Base-by-base conservation (phyloP, 139 green algal species). In the Coelastrella sp. region DNA sequence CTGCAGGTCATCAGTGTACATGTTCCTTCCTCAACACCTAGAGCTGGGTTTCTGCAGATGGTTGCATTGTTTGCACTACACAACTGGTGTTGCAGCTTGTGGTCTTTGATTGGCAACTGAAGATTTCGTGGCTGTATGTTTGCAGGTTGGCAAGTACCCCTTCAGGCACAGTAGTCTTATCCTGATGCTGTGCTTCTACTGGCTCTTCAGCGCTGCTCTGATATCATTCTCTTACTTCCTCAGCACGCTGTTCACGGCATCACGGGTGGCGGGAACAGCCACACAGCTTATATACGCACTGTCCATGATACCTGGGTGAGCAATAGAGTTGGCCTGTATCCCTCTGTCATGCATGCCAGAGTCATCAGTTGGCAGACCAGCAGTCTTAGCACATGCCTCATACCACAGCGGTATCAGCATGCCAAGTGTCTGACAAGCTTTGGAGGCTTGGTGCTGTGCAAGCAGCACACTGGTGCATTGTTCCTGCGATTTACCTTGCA, bases 291-390 rank as follows among this genome's bases (percentile, higher is more conserved):
- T 96, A 32, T 98, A 97, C 74, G 92, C 93, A 0, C 77, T 97
- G 2, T 94, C 96, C 13, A 96, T 97, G 93, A 77, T 97, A 5
- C 96, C 96, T 3, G 96, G 95, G 87, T 97, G 92, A 79, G 82
- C n/a, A 8, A 2, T 76, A 17, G 23, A n/a, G 8, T 23, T 2
- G 64, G 32, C 32, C 32, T 47, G 32, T 47, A 47, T 47, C 1
- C 0, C 32, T 2, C 32, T 47, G 32, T 47, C 32, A 47, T 47
- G 32, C 32, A 47, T 47, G 32, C 32, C 32, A 47, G 32, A 47
- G 32, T 47, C 32, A 1, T 47, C 32, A 47, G 32, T 47, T 47
- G 0, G 32, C 1, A 47, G 32, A 47, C 32, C 32, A 47, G 32
- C 32, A 47, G 32, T 47, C 32, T 47, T 47, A 47, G 32, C 32